Base-by-base conservation (phyloP, 2,329 filamentous ascomycete species). In the Acarospora socialis region DNA sequence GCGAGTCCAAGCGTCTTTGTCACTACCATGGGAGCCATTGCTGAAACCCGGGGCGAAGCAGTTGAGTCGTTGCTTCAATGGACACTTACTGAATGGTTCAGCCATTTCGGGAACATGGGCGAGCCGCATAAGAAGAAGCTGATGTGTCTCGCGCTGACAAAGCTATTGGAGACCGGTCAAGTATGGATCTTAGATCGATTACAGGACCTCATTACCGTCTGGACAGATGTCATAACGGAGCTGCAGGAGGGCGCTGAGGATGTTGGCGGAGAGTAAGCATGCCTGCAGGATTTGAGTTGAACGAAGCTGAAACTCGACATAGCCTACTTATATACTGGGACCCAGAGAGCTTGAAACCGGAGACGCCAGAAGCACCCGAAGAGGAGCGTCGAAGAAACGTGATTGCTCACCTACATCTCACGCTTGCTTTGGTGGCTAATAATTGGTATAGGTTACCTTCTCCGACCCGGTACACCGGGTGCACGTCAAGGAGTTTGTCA, bases 1-100 rank as follows among this genome's bases (percentile, higher is more conserved):
- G 74, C 76, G 1, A 78, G 79, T 21, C 81, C 86, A 1, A 56
- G 56, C 2, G 60, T 80, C 2, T 78, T 93, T 43, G 59, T 76
- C 8, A 59, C 63, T 27, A 66, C 64, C 1, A 47, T 71, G 30
- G 47, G 49, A 6, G 50, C 56, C 7, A 50, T 57, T 7, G 49
- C 49, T 14, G 45, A 46, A 3, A 21, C 27, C 9, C 45, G 48
- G 8, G 37, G 47, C 3, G 46, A 54, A 33, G 53, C 7, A 5
- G n/a, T 25, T 5, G 26, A 59, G 24, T 44, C 53, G 20, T 42
- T 45, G 3, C 40, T 61, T 9, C 43, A 48, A 13, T 65, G 61
- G 61, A 46, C 65, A 13, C 33, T 65, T 5, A 52, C 48, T 1
- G 61, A 65, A 44, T 65, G 61, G 61, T 60, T 65, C 36, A 43